Conservation (phyloP, 2,329 filamentous ascomycete genomes). For the Balansia obtecta region DNA sequence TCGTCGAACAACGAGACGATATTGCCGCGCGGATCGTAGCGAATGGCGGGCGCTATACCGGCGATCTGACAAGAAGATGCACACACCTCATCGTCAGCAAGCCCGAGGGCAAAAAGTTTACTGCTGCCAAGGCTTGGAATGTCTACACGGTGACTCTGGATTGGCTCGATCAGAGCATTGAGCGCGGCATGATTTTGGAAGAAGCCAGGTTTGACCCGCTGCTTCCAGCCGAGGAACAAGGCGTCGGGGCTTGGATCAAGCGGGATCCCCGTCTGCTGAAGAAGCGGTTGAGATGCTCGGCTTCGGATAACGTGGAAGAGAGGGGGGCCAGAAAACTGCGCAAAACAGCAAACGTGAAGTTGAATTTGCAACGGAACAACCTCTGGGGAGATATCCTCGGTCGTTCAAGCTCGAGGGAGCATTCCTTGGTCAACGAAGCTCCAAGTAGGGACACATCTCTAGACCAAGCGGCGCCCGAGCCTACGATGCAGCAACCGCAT, state of each 20-base stretch:
- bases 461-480: slow-evolving; percentile 5
- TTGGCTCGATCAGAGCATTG: slow-evolving; percentile 76
- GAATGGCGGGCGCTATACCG: slow-evolving; percentile 75
- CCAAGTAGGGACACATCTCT: slow-evolving; percentile 3
- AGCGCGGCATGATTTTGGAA: slow-evolving; percentile 81
- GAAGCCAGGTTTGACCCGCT: slow-evolving; percentile 74
- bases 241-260: slow-evolving; percentile 60
- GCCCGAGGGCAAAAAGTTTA: slow-evolving; percentile 80
- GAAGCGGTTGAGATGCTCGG: slow-evolving; percentile 46
- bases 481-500: slow-evolving; percentile 6
- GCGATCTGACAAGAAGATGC: slow-evolving; percentile 73
- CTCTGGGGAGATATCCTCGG: slow-evolving; percentile 88
- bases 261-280: slow-evolving; percentile 34
- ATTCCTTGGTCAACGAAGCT: slow-evolving; percentile 18
- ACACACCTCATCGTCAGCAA: slow-evolving; percentile 77
- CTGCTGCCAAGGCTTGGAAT: slow-evolving; percentile 71
- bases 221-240: slow-evolving; percentile 57
- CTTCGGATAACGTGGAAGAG: slow-evolving; percentile 32
- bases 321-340: slow-evolving; percentile 65
- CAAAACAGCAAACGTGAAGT: slow-evolving; percentile 73
- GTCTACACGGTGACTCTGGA: slow-evolving; percentile 68
- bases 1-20: slow-evolving; percentile 50
- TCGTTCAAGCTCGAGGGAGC: slow-evolving; percentile 21
- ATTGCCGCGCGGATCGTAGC: slow-evolving; percentile 55
- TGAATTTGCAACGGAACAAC: slow-evolving; percentile 65